These are phyloP conservation scores for Macrotyloma uniflorum DNA, from an alignment of 306 rosid genomes.

Conservation along the genomic window DNA sequence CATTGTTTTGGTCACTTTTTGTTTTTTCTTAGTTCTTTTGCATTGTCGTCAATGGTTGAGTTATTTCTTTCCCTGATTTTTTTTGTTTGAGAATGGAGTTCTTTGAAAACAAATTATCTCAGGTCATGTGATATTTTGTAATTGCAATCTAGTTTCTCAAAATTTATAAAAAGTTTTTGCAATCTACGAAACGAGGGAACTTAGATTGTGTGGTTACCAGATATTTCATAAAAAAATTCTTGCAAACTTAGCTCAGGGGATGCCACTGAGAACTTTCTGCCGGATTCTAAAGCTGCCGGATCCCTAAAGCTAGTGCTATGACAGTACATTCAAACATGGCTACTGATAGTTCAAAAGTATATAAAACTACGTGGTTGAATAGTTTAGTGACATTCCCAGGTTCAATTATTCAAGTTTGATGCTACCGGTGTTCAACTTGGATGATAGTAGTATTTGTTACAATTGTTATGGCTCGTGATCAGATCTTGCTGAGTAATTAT, in stretches of 20 bases:
- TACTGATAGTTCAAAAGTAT: constrained; percentile 11
- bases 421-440: neutral
- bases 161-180: constrained; percentile 14
- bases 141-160: constrained; percentile 11
- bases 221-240: constrained; percentile 12
- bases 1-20: constrained; percentile 17
- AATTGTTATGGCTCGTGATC: neutral
- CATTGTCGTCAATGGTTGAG: constrained; percentile 13
- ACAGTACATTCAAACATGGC: neutral
- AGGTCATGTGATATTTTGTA: constrained; percentile 13
- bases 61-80: neutral
- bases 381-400: neutral
- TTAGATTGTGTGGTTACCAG: neutral
- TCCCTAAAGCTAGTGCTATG: constrained; percentile 2
- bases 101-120: neutral
- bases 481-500: neutral
- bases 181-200: neutral
- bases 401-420: constrained; percentile 11
- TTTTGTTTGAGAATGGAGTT: constrained; percentile 12
- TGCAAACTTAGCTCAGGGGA: neutral
- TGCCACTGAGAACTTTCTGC: constrained; percentile 14
- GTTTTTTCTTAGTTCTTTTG: constrained; percentile 10
- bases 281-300: constrained; percentile 20
- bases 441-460: neutral
- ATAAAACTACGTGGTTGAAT: neutral